These are phyloP conservation scores for Achaetomiella virescens DNA, from an alignment of 495 filamentous ascomycete genomes.

Conservation along the genomic window DNA sequence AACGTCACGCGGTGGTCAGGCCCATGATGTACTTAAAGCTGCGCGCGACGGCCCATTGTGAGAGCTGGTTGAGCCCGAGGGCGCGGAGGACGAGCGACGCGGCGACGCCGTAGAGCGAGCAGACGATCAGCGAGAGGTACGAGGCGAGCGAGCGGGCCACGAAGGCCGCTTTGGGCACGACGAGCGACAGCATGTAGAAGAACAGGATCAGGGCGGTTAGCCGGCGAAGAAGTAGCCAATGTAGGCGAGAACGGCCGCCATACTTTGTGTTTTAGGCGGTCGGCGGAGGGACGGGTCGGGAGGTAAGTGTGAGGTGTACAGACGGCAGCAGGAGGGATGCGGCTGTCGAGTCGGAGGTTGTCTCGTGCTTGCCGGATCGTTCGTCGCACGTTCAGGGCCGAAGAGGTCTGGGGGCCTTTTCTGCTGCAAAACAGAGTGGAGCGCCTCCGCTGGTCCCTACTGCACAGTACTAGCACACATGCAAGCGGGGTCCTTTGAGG, in stretches of 20 bases:
- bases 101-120: conserved; percentile 71
- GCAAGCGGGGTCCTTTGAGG: neutral
- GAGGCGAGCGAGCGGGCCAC: conserved; percentile 65
- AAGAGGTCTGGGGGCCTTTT: neutral
- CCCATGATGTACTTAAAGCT: conserved; percentile 79
- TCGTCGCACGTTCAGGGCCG: neutral
- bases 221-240: conserved; percentile 51
- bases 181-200: conserved; percentile 49
- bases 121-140: conserved; percentile 58
- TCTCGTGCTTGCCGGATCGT: neutral
- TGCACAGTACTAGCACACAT: too few relatives aligned
- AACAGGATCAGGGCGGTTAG: conserved; percentile 53
- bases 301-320: neutral
- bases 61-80: conserved; percentile 62
- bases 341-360: neutral
- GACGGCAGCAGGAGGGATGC: neutral
- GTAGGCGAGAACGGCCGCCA: conserved; percentile 33
- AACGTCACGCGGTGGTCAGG: conserved; percentile 69
- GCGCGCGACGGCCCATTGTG: conserved; percentile 80
- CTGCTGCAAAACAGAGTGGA: too few relatives aligned
- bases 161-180: conserved; percentile 57
- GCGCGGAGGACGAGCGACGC: conserved; percentile 66
- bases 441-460: neutral
- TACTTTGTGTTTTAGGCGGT: too few relatives aligned
- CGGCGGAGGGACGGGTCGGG: neutral